Evolutionary conservation across 1,139 yeast genomes (phyloP).

Genomic region (Protomyces inouyei): DNA sequence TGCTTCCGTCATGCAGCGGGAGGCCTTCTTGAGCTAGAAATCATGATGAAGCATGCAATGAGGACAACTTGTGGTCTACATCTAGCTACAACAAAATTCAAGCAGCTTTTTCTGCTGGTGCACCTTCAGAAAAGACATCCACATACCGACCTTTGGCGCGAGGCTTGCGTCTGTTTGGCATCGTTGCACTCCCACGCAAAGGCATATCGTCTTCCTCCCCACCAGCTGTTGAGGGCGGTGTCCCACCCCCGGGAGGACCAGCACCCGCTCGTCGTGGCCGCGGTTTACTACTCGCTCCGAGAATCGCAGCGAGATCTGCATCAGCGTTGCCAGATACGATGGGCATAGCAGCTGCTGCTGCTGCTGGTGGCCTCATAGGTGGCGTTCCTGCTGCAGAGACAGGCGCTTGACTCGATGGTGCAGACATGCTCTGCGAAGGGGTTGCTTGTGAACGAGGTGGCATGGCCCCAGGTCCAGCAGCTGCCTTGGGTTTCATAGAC

Average conservation of each 20-base stretch:
- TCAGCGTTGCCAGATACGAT: not conserved
- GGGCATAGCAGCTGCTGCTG: not conserved
- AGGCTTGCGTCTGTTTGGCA: not conserved
- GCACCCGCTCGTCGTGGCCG: slow-evolving; percentile 10
- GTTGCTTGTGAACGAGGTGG: not conserved
- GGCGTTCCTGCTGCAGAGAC: not conserved
- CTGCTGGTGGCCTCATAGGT: not conserved
- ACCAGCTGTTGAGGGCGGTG: not conserved
- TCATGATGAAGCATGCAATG: not conserved
- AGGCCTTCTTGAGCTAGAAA: slow-evolving; percentile 27
- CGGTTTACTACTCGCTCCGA: slow-evolving; percentile 6
- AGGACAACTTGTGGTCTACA: too few relatives aligned
- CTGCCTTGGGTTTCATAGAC: slow-evolving; percentile 47
- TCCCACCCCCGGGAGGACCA: not conserved
- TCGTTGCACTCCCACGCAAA: not conserved
- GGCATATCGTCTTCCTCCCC: slow-evolving; percentile 1
- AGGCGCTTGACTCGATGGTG: not conserved
- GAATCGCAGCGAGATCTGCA: slow-evolving; percentile 15
- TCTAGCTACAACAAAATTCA: too few relatives aligned
- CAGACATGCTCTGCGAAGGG: not conserved
- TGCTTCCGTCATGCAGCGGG: slow-evolving; percentile 35
- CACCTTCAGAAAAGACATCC: slow-evolving; percentile 16
- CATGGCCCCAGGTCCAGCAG: not conserved
- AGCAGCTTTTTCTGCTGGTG: not conserved
- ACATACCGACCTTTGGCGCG: slow-evolving; percentile 9